A percentile compares a stretch with the other conserved stretches of the same genome.
phyloP scores from a whole-genome alignment of 352 stramenopile species.

The Globisporangium radiosum region DNA sequence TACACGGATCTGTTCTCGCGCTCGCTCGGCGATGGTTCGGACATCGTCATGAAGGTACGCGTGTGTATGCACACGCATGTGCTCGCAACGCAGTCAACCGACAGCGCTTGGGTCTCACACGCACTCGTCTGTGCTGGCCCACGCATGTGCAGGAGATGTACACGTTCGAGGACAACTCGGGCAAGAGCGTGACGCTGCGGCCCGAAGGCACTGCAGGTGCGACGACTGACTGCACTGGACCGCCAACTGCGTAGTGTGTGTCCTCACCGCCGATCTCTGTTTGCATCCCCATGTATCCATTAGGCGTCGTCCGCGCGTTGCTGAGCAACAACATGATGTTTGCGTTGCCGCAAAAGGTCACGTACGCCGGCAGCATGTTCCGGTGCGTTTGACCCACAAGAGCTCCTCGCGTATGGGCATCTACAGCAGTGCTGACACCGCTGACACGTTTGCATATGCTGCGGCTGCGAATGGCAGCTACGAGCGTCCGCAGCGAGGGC shows the following conservation, averaged over 20 bases:
- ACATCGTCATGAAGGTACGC: constrained; percentile 84
- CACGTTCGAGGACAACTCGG: constrained; percentile 84
- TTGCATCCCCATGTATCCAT: too few species aligned
- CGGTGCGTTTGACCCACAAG: constrained; percentile 28
- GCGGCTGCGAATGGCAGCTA: constrained; percentile 36
- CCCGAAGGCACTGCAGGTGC: constrained; percentile 76
- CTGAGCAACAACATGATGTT: constrained; percentile 75
- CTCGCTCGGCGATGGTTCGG: constrained; percentile 75
- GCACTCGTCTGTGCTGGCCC: neutral
- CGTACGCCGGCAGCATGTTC: constrained; percentile 85
- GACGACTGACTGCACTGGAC: too few species aligned
- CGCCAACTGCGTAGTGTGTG: too few species aligned
- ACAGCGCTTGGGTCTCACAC: too few species aligned
- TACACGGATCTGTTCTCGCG: constrained; percentile 81
- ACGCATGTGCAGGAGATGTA: constrained; percentile 74
- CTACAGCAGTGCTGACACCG: too few species aligned
- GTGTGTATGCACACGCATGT: neutral
- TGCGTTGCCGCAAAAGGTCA: constrained; percentile 72
- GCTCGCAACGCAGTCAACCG: too few species aligned
- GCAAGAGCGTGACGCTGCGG: constrained; percentile 79
- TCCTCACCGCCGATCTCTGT: too few species aligned
- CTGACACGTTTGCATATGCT: neutral
- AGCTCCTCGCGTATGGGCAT: too few species aligned
- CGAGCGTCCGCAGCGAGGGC: constrained; percentile 78
- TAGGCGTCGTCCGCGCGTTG: constrained; percentile 70